Base-by-base conservation (phyloP, 805 yeast species). In the Candida bentonensis region DNA sequence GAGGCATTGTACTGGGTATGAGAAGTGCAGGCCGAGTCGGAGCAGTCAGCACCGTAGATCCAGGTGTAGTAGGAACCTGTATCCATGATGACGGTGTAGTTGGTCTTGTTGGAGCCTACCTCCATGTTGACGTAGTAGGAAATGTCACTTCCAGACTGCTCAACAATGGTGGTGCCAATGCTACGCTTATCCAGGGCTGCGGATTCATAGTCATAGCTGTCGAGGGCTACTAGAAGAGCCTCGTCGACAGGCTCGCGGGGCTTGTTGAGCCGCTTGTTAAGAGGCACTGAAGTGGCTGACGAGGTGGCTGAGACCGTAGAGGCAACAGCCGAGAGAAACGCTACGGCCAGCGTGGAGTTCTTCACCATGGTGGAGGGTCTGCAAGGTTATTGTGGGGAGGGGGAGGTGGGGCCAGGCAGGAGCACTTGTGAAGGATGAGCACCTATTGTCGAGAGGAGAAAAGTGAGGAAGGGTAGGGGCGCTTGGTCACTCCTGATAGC, bases 51-150 rank as follows among this genome's bases (percentile, higher is more conserved):
- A 41, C 74, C 76, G 54, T 75, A 77, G 2, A 79, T 66, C 85
- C 85, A 79, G 2, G 76, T 55, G 46, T 76, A 71, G 15, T 78
- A 76, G 22, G 81, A 74, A 4, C 82, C 84, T 0, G 85, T 79
- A 57, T 79, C 85, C 15, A 79, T 60, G 17, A 79, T 65, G 33
- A 79, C 59, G 3, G 74, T 73, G 51, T 68, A 75, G 25, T 61
- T 61, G n/a, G 56, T 55, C 7, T 43, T 39, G 9, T 36, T 44
- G 11, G 53, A 41, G 22, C 63, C 63, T 15, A 59, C 34, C 21
- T 43, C 39, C 13, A 55, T 43, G 27, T 51, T 46, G 22, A 59
- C 42, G 44, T 42, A 55, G 49, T 59, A 59, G 2, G 61, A 51
- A 20, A 57, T 50, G 42, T 58, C 62, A 7, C 51, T 42, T 4